These are phyloP conservation scores for Glycine tomentella DNA, from an alignment of 306 rosid genomes.

Conservation along the genomic window DNA sequence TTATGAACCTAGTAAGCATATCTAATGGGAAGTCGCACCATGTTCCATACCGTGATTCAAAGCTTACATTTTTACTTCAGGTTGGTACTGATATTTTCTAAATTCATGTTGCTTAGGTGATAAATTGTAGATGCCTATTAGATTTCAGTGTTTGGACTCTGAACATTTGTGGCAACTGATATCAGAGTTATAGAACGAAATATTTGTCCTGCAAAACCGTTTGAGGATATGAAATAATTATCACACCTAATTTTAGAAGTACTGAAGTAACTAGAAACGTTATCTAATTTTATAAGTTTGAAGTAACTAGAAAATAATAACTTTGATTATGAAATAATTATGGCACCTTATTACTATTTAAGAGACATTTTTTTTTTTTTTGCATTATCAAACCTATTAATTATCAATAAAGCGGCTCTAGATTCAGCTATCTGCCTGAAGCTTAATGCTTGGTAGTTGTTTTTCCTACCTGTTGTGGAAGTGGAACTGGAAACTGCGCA, in stretches of 20 bases:
- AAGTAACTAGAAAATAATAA: background rate
- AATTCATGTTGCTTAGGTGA: slow-evolving; percentile 30
- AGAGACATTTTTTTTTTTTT: background rate
- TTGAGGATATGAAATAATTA: background rate
- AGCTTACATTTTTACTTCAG: slow-evolving; percentile 98
- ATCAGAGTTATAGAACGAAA: slow-evolving; percentile 5
- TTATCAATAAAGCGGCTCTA: slow-evolving; percentile 20
- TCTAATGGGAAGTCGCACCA: slow-evolving; percentile 94
- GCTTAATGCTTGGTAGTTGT: slow-evolving; percentile 9
- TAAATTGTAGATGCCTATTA: slow-evolving; percentile 6
- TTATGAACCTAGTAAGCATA: slow-evolving; percentile 87
- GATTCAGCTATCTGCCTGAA: slow-evolving; percentile 26
- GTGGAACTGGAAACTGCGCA: slow-evolving; percentile 1
- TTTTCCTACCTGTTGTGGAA: slow-evolving; percentile 14
- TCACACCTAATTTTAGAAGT: background rate
- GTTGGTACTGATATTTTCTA: slow-evolving; percentile 51
- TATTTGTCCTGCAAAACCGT: background rate
- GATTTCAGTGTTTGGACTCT: background rate
- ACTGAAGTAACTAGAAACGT: background rate
- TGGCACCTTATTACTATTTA: background rate
- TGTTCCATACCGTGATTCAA: slow-evolving; percentile 96
- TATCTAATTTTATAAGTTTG: background rate
- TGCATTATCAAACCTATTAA: slow-evolving; percentile 3
- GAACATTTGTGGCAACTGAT: background rate
- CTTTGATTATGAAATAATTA: slow-evolving; percentile 1